phyloP scores from a whole-genome alignment of 352 stramenopile genomes.

The Phytophthora quininea region DNA sequence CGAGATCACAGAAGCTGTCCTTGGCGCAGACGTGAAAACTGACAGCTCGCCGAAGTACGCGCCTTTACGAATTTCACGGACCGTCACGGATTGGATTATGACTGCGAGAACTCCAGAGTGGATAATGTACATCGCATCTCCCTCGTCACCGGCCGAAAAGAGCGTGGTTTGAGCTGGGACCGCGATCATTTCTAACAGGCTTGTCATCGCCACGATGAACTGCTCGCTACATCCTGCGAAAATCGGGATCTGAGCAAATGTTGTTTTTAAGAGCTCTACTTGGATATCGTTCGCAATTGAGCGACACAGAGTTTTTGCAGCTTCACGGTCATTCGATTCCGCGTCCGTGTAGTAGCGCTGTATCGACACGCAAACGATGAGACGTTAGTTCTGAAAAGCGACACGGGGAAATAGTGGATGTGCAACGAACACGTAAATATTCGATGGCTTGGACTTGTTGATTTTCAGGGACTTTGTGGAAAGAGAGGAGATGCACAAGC shows the following conservation, averaged over 20 bases:
- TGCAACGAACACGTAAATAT: constrained; percentile 52
- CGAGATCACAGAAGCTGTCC: constrained; percentile 62
- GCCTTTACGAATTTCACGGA: constrained; percentile 76
- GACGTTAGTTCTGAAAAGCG: neutral
- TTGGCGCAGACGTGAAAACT: constrained; percentile 60
- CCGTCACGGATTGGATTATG: constrained; percentile 55
- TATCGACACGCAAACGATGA: neutral
- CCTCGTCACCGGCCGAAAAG: constrained; percentile 58
- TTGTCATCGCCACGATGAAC: constrained; percentile 70
- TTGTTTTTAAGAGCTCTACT: constrained; percentile 65
- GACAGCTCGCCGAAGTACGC: constrained; percentile 78
- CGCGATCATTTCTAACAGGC: constrained; percentile 66
- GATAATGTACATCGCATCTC: constrained; percentile 82
- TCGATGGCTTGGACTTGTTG: constrained; percentile 70
- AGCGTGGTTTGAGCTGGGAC: constrained; percentile 61
- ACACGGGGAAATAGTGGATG: constrained; percentile 1
- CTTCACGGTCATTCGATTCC: constrained; percentile 75
- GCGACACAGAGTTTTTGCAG: constrained; percentile 67
- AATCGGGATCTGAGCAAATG: constrained; percentile 54
- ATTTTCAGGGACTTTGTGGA: constrained; percentile 62
- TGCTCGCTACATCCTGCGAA: constrained; percentile 60
- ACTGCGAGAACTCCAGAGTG: constrained; percentile 72
- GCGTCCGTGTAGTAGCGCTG: constrained; percentile 72
- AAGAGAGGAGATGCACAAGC: constrained; percentile 70
- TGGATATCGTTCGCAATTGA: constrained; percentile 83